These are phyloP conservation scores for Calonectria honghensis DNA, from an alignment of 2,329 filamentous ascomycete species.

Conservation along the genomic window DNA sequence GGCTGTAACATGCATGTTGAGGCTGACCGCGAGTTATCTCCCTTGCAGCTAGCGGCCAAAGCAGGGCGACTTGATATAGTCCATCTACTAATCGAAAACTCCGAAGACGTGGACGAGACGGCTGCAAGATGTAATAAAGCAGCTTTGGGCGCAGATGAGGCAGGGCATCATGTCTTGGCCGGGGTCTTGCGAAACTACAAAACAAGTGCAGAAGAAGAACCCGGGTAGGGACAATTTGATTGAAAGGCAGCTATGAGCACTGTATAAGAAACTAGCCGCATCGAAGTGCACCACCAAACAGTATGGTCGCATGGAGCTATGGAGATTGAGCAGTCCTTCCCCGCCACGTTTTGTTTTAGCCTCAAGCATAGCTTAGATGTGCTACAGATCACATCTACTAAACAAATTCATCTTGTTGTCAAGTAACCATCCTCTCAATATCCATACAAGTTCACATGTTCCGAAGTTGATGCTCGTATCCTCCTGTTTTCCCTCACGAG, in stretches of 20 bases:
- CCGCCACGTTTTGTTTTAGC: no score
- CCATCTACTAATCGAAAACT: slow-evolving; percentile 30
- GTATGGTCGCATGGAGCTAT: not conserved
- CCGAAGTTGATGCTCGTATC: slow-evolving; percentile 58
- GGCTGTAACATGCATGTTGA: not conserved
- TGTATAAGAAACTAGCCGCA: no score
- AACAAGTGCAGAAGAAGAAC: not conserved
- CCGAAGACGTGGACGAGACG: slow-evolving; percentile 11
- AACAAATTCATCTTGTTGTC: not conserved
- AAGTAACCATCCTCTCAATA: slow-evolving; percentile 51
- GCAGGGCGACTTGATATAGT: slow-evolving; percentile 42
- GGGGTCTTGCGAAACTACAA: not conserved
- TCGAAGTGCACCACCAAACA: no score
- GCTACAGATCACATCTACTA: no score
- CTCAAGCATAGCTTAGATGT: not conserved
- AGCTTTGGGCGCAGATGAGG: slow-evolving; percentile 14
- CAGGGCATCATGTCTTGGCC: not conserved
- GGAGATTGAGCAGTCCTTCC: no score
- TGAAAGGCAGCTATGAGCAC: no score
- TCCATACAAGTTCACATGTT: slow-evolving; percentile 62
- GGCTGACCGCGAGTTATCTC: not conserved
- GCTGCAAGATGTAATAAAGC: slow-evolving; percentile 7
- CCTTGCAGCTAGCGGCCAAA: slow-evolving; percentile 25
- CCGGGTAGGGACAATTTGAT: no score
- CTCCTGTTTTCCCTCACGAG: slow-evolving; percentile 65